Conservation (phyloP, 2,329 filamentous ascomycete genomes). For the Aureobasidium musti region DNA sequence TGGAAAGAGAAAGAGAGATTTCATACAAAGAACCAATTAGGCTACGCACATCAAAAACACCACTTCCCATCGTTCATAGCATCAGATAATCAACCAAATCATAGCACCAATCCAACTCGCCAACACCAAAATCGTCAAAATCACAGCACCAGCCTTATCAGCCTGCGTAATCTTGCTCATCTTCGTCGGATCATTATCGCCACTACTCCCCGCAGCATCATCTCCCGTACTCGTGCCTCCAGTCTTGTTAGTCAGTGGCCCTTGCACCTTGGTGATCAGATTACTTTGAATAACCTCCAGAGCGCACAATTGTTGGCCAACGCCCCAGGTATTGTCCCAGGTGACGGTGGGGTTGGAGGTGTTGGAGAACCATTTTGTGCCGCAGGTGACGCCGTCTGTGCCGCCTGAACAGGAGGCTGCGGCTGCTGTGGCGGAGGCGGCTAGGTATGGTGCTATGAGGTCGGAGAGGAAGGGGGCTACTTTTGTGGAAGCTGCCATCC, state of each 20-base stretch:
- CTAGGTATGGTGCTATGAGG: constrained; percentile 44
- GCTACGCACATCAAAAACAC: no score
- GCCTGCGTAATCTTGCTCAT: constrained; percentile 54
- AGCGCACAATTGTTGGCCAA: constrained; percentile 55
- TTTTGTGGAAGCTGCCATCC: constrained; percentile 47
- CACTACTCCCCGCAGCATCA: constrained; percentile 43
- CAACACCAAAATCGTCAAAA: constrained; percentile 62
- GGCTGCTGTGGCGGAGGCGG: constrained; percentile 48
- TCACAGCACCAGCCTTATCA: constrained; percentile 68
- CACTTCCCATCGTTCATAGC: no score
- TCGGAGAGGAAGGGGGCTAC: constrained; percentile 47
- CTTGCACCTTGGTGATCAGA: constrained; percentile 43
- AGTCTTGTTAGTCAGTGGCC: constrained; percentile 52
- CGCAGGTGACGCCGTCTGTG: constrained; percentile 45
- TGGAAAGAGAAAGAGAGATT: no score
- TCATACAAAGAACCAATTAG: no score
- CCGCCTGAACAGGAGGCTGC: constrained; percentile 49
- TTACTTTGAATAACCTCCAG: constrained; percentile 52
- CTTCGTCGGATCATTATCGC: constrained; percentile 35
- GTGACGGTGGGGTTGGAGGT: constrained; percentile 22
- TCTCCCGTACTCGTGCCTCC: constrained; percentile 57
- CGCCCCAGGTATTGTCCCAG: constrained; percentile 47
- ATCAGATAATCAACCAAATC: constrained; percentile 31
- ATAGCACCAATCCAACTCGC: constrained; percentile 56
- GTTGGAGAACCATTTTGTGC: constrained; percentile 46